Conservation (phyloP, 108 stramenopile species). For the Nannochloropsis oceanica region DNA sequence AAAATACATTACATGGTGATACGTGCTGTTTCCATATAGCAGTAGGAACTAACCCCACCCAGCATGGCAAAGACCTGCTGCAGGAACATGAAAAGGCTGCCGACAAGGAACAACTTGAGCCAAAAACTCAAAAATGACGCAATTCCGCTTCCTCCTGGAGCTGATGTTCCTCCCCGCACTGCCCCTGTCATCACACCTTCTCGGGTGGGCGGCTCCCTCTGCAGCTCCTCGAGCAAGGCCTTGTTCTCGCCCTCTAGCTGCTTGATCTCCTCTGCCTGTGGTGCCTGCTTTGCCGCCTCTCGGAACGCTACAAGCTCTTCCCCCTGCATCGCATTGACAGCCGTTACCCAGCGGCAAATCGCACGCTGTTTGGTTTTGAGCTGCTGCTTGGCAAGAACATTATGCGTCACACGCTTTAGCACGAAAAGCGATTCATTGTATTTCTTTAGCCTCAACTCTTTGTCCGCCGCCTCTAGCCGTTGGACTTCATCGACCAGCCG, state of each 20-base stretch:
- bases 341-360: not conserved
- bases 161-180: not conserved
- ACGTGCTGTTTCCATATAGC: not conserved
- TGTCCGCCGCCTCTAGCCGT: not conserved
- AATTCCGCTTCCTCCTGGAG: not conserved
- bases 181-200: not conserved
- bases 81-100: not conserved
- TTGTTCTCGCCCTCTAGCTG: not conserved
- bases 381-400: not conserved
- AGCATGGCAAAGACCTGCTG: not conserved
- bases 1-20: not conserved
- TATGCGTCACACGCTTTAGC: not conserved
- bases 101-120: not conserved
- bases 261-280: not conserved
- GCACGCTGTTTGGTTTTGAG: not conserved
- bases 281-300: not conserved
- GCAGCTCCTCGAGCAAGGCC: not conserved
- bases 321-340: not conserved
- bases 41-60: not conserved
- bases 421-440: not conserved
- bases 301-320: not conserved
- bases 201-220: not conserved
- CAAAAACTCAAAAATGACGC: not conserved
- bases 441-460: not conserved
- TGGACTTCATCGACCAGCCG: not conserved